Evolutionary conservation across 129 eudicot species (phyloP).

Genomic region (Lonicera japonica): DNA sequence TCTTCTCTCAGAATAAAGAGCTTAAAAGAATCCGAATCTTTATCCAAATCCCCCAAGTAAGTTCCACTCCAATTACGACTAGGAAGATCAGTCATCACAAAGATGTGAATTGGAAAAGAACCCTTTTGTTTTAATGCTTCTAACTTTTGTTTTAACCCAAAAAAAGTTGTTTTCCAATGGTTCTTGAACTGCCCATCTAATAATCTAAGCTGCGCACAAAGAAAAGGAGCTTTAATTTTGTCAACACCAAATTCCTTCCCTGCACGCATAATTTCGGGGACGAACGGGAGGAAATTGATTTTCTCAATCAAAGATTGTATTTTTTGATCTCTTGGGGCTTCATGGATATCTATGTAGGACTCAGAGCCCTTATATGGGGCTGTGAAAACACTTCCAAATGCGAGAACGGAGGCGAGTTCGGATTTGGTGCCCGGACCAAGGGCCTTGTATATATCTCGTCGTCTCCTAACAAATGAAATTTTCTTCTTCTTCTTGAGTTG

Average conservation of each 20-base stretch:
- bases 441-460: constrained; percentile 60
- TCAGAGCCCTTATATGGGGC: constrained; percentile 80
- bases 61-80: constrained; percentile 70
- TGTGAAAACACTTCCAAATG: constrained; percentile 82
- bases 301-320: constrained; percentile 53
- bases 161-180: constrained; percentile 70
- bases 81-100: constrained; percentile 97
- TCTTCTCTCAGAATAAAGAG: constrained; percentile 59
- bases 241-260: constrained; percentile 58
- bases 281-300: constrained; percentile 77
- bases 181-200: constrained; percentile 97
- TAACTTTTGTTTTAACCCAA: constrained; percentile 49
- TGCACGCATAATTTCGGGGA: constrained; percentile 58
- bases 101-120: constrained; percentile 60
- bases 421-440: constrained; percentile 74
- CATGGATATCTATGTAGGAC: constrained; percentile 76
- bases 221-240: constrained; percentile 57
- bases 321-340: constrained; percentile 58
- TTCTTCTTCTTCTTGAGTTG: constrained; percentile 72
- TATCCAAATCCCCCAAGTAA: constrained; percentile 70
- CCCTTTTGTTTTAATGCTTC: constrained; percentile 49
- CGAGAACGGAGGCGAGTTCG: constrained; percentile 49
- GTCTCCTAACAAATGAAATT: constrained; percentile 56
- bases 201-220: constrained; percentile 91
- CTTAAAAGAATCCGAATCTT: constrained; percentile 48